Base-by-base conservation (phyloP, 2,329 filamentous ascomycete species). In the Colletotrichum trifolii region DNA sequence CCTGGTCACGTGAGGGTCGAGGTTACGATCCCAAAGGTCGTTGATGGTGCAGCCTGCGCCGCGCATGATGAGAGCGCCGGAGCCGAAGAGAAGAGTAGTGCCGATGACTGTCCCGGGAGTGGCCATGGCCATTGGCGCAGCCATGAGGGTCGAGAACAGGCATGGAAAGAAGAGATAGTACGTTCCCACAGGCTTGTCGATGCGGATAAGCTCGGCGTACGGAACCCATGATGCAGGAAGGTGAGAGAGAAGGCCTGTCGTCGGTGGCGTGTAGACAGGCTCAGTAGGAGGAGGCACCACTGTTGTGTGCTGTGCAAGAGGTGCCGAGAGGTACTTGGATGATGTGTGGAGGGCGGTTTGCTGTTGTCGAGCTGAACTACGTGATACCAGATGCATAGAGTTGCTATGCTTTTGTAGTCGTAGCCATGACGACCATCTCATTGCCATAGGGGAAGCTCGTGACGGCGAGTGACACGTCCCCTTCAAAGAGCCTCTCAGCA, bases 31-130 rank as follows among this genome's bases (percentile, higher is more conserved):
- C 91, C 93, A 94, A 54, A 96, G 87, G 75, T 97, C 94, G 75
- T 97, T 97, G 79, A 96, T 93, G 15, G 91, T 91, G 77, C 94
- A 97, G 55, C 93, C 93, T 17, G 93, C 92, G 53, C 94, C 91
- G 66, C 94, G 91, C 91, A 97, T 96, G 69, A 97, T 85, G 48
- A 96, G 75, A 4, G 92, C 91, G 54, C 93, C 93, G 2, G 87
- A 83, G 71, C 91, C 86, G 79, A 96, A 96, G 52, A 96, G 85
- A 2, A 86, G 73, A 1, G 86, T 85, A 0, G 90, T 93, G 53
- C 87, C 84, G 36, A 91, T 69, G 15, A 93, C 87, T 11, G 89
- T 81, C 6, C 81, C 74, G 0, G 91, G 87, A 1, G 87, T 74
- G 2, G 88, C 79, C 70, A 89, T 75, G 2, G 86, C 82, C 72